Evolutionary conservation across 2,329 filamentous ascomycete species (phyloP).

Genomic region (Scedosporium dehoogii): DNA sequence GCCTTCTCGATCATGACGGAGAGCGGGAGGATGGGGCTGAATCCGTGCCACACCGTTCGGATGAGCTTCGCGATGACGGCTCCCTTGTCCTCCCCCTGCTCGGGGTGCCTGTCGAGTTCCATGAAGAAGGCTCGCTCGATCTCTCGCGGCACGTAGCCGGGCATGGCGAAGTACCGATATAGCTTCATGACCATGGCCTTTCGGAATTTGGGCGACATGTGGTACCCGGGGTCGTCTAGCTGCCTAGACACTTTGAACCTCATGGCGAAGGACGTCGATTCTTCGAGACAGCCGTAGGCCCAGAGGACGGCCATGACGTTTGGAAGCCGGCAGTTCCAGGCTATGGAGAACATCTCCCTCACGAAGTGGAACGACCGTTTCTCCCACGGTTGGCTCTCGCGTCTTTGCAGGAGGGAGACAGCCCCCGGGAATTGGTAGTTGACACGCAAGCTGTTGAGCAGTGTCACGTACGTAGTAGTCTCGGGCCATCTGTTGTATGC

Average conservation of each 20-base stretch:
- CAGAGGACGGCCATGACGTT: conserved; percentile 21
- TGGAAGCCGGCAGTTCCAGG: conserved; percentile 10
- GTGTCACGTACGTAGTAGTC: conserved; percentile 6
- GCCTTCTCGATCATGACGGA: conserved; percentile 3
- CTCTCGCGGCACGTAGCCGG: conserved; percentile 8
- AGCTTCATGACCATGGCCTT: background rate
- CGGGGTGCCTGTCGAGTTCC: background rate
- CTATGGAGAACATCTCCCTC: background rate
- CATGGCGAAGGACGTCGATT: conserved; percentile 17
- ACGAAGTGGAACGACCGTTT: background rate
- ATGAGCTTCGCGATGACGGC: conserved; percentile 3
- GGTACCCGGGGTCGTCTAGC: conserved; percentile 7
- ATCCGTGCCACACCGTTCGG: background rate
- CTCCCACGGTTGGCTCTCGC: background rate
- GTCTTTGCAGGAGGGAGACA: background rate
- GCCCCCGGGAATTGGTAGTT: background rate
- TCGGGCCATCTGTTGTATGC: background rate
- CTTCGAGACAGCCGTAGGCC: conserved; percentile 20
- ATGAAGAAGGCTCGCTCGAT: background rate
- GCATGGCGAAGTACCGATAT: conserved; percentile 6
- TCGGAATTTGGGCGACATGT: background rate
- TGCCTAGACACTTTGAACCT: conserved; percentile 14
- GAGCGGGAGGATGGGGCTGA: conserved; percentile 3
- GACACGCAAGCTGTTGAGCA: conserved; percentile 1
- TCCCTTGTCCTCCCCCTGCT: conserved; percentile 5